phyloP scores from a whole-genome alignment of 1,284 basidiomycete genomes.

The Irpex rosettiformis region DNA sequence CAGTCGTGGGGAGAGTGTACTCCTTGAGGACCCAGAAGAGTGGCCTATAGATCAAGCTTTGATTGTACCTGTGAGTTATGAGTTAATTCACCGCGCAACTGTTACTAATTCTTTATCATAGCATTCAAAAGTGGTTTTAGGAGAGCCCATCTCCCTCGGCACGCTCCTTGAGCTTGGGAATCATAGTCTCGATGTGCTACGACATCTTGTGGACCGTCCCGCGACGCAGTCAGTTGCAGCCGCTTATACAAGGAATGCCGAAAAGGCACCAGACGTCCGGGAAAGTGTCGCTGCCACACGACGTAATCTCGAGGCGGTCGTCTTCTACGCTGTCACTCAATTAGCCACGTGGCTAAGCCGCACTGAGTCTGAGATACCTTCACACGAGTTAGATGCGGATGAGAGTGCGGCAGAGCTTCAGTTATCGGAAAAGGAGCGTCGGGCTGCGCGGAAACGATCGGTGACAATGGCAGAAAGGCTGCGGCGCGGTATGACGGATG shows the following conservation, averaged over 20 bases:
- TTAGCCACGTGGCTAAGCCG: slow-evolving; percentile 72
- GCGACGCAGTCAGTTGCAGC: slow-evolving; percentile 48
- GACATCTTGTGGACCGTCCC: slow-evolving; percentile 54
- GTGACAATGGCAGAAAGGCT: slow-evolving; percentile 59
- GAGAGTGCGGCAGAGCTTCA: slow-evolving; percentile 24
- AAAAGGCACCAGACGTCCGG: slow-evolving; percentile 51
- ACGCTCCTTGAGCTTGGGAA: slow-evolving; percentile 76
- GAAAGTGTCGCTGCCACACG: slow-evolving; percentile 51
- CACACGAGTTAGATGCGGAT: slow-evolving; percentile 39
- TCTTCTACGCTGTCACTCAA: slow-evolving; percentile 76
- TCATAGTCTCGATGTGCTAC: slow-evolving; percentile 65
- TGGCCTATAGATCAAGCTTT: slow-evolving; percentile 69
- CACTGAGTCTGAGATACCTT: slow-evolving; percentile 54
- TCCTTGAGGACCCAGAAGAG: slow-evolving; percentile 64
- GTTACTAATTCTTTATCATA: slow-evolving; percentile 31
- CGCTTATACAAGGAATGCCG: slow-evolving; percentile 30
- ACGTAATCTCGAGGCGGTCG: slow-evolving; percentile 64
- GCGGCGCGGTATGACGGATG: slow-evolving; percentile 70
- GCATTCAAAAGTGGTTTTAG: slow-evolving; percentile 79
- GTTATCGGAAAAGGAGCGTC: slow-evolving; percentile 37
- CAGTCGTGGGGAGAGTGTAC: slow-evolving; percentile 65
- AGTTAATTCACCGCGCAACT: slow-evolving; percentile 3
- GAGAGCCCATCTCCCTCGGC: slow-evolving; percentile 75
- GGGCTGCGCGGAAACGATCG: slow-evolving; percentile 37
- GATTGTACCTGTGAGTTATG: slow-evolving; percentile 65